Percentiles rank a stretch among this genome's conserved stretches.
These are phyloP conservation scores for Salvia rosmarinus DNA, from an alignment of 257 asterid genomes.

Conservation along the genomic window DNA sequence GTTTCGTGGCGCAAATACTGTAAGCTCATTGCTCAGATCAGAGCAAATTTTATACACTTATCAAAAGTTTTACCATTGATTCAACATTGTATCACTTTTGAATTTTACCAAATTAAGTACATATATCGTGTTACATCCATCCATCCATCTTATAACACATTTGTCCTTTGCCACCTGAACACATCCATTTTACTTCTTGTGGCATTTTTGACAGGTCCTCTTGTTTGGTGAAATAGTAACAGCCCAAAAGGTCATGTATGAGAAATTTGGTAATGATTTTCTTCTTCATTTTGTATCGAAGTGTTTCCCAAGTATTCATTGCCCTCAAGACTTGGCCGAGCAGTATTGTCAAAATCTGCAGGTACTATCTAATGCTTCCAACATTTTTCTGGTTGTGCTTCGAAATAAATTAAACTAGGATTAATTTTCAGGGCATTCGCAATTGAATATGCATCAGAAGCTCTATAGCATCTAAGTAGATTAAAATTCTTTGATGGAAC, in stretches of 20 bases:
- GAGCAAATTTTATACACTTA: not conserved
- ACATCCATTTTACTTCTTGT: constrained; percentile 9
- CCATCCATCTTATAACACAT: no score
- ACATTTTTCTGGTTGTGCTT: not conserved
- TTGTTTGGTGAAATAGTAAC: constrained; percentile 80
- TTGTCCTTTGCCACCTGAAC: not conserved
- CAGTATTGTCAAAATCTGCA: constrained; percentile 82
- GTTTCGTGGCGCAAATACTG: constrained; percentile 88
- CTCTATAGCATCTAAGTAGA: not conserved
- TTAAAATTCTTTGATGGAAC: not conserved
- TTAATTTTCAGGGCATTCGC: not conserved
- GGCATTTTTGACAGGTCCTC: constrained; percentile 53
- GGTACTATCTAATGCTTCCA: constrained; percentile 49
- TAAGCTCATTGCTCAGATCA: constrained; percentile 50
- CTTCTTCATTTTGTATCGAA: constrained; percentile 72
- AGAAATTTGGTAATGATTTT: constrained; percentile 84
- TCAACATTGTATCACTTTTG: no score
- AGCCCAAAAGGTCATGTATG: constrained; percentile 93
- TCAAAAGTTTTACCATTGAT: not conserved
- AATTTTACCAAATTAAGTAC: no score
- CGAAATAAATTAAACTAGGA: not conserved
- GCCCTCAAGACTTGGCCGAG: constrained; percentile 87
- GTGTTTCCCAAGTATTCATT: constrained; percentile 64
- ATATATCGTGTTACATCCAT: no score
- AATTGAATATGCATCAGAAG: not conserved